Percentiles rank a stretch among this genome's conserved stretches.
phyloP scores from a whole-genome alignment of 306 rosid species.

The Argentina anserina region DNA sequence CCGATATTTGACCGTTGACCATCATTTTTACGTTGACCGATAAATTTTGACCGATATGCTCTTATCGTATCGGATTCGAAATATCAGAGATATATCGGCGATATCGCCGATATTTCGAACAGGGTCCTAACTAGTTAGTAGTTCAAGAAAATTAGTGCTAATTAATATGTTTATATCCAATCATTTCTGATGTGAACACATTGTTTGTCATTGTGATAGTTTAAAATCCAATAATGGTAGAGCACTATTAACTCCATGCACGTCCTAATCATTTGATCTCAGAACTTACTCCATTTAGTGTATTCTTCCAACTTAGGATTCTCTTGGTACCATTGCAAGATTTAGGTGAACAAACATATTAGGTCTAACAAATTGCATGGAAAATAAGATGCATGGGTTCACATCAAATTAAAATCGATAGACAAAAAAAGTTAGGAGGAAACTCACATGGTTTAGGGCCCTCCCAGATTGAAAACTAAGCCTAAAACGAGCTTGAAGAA shows the following conservation, averaged over 20 bases:
- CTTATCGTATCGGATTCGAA: too few relatives aligned
- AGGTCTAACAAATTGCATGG: background rate
- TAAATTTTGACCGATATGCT: too few relatives aligned
- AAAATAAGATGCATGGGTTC: background rate
- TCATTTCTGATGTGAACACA: background rate
- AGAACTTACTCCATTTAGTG: background rate
- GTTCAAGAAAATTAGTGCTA: background rate
- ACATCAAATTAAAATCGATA: background rate
- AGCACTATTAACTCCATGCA: background rate
- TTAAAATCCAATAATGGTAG: background rate
- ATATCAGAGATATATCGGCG: too few relatives aligned
- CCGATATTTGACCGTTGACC: too few relatives aligned
- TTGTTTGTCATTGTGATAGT: background rate
- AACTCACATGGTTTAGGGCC: slow-evolving; percentile 4
- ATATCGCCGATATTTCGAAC: too few relatives aligned
- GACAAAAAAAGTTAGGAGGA: background rate
- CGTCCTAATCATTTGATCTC: background rate
- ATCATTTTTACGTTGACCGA: too few relatives aligned
- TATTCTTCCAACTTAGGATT: background rate
- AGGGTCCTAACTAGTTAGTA: too few relatives aligned
- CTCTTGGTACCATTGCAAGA: background rate
- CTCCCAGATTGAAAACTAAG: background rate
- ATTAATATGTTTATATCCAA: background rate
- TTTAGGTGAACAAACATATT: background rate
- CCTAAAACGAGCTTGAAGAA: background rate